Evolutionary conservation across 805 yeast genomes (phyloP), one percentile per base, ranked within the genome.

Genomic region (Schwanniomyces yamadae): DNA sequence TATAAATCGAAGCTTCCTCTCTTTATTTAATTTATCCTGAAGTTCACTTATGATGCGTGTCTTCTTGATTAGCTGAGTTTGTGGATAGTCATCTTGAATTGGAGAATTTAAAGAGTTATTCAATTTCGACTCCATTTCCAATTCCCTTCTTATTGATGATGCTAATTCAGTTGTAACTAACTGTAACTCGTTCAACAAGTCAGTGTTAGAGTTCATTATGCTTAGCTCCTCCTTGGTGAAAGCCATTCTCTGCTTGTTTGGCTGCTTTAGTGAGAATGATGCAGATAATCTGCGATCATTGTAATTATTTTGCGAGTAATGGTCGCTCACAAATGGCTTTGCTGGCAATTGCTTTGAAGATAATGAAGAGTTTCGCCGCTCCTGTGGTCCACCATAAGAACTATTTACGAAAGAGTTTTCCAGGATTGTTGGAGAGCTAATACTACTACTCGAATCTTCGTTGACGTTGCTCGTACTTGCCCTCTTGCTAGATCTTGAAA

Each of bases 111-210:
- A 18, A 23, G 41, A 39, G n/a, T 41, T 49, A 25, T 56, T 55
- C 18, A 77, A 37, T 28, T 60, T 66, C 32, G 63, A 62, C 48
- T 82, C 89, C 29, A 84, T 52, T 13, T 65, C 54, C n/a, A 83
- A 64, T 53, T 85, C 95, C 26, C 93, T 63, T 36, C 77, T 73
- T 30, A 84, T 82, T 0, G 90, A 80, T 16, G 77, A 77, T 0
- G 89, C 90, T 33, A 85, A 64, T 49, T 84, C 95, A 17, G 75
- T 73, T 1, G 90, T 80, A 1, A 85, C 81, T 16, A 83, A 50
- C 40, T 80, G 82, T 26, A 85, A 58, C 50, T 84, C 91, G 37
- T 73, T 70, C 47, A 82, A 65, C 25, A 84, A 56, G 17, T 71
- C 74, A 33, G 69, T 69, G 42, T 79, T 82, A 35, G 83, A 78